phyloP scores from a whole-genome alignment of 352 stramenopile species.

The Phytophthora europaea region DNA sequence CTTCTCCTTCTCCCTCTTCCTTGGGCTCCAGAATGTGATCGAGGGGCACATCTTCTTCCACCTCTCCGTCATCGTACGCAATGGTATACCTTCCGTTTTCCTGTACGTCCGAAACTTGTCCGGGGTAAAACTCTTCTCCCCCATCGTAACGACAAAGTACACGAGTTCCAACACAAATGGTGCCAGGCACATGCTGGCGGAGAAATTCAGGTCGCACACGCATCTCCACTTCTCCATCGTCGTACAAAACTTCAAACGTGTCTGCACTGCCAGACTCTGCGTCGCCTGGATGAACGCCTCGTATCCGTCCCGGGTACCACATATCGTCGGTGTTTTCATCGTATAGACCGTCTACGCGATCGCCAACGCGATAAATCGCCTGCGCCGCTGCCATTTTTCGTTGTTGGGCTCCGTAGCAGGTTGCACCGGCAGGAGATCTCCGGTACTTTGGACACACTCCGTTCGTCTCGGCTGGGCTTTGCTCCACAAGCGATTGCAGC shows the following conservation, averaged over 20 bases:
- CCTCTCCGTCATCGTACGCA: slow-evolving; percentile 85
- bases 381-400: slow-evolving; percentile 16
- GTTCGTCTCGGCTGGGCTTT: slow-evolving; percentile 3
- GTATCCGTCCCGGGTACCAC: slow-evolving; percentile 78
- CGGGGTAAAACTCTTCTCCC: slow-evolving; percentile 77
- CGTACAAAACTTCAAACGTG: slow-evolving; percentile 75
- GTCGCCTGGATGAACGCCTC: slow-evolving; percentile 38
- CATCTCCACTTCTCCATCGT: slow-evolving; percentile 77
- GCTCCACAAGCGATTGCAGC: slow-evolving; percentile 18
- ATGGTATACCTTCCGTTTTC: slow-evolving; percentile 77
- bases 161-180: slow-evolving; percentile 78
- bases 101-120: slow-evolving; percentile 67
- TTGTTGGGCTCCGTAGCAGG: background rate
- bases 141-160: slow-evolving; percentile 76
- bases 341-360: slow-evolving; percentile 84
- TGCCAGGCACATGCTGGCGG: slow-evolving; percentile 64
- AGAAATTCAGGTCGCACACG: slow-evolving; percentile 54
- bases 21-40: slow-evolving; percentile 61
- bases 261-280: slow-evolving; percentile 10
- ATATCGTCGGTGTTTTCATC: slow-evolving; percentile 83
- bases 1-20: slow-evolving; percentile 2
- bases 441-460: background rate
- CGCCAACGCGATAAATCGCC: slow-evolving; percentile 47
- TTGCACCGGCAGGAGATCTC: slow-evolving; percentile 1
- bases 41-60: slow-evolving; percentile 65